Evolutionary conservation across 2,329 filamentous ascomycete species (phyloP).

Genomic region (Neurospora sp.): DNA sequence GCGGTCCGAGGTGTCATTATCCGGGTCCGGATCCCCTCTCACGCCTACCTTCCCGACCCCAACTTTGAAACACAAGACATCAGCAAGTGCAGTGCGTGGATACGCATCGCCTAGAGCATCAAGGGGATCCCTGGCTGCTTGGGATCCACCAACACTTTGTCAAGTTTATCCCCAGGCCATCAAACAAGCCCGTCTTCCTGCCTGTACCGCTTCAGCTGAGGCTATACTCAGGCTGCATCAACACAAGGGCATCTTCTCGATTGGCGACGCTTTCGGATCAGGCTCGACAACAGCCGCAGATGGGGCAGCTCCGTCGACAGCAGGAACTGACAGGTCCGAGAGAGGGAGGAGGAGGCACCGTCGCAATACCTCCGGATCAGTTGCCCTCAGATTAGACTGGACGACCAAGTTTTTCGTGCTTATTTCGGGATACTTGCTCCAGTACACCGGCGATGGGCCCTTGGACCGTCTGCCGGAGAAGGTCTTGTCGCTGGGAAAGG

Average conservation of each 20-base stretch:
- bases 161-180: constrained; percentile 80
- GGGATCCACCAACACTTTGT: constrained; percentile 69
- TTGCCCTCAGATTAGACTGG: constrained; percentile 47
- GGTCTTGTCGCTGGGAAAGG: constrained; percentile 59
- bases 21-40: constrained; percentile 6
- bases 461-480: constrained; percentile 68
- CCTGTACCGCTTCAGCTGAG: constrained; percentile 60
- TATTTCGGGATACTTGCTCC: constrained; percentile 61
- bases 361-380: constrained; percentile 29
- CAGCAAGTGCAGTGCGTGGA: constrained; percentile 14
- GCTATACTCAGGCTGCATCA: constrained; percentile 54
- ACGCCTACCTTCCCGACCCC: neutral
- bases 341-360: constrained; percentile 38
- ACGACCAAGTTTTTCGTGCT: constrained; percentile 65
- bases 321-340: constrained; percentile 23
- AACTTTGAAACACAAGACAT: constrained; percentile 19
- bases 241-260: constrained; percentile 33
- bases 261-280: constrained; percentile 24
- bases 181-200: constrained; percentile 61
- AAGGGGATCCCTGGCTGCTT: constrained; percentile 32
- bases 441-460: constrained; percentile 61
- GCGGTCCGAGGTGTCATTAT: constrained; percentile 27
- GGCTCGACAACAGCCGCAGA: neutral
- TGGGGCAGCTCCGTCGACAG: neutral
- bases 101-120: constrained; percentile 10